phyloP scores from a whole-genome alignment of 257 asterid species.

The Agastache rugosa region DNA sequence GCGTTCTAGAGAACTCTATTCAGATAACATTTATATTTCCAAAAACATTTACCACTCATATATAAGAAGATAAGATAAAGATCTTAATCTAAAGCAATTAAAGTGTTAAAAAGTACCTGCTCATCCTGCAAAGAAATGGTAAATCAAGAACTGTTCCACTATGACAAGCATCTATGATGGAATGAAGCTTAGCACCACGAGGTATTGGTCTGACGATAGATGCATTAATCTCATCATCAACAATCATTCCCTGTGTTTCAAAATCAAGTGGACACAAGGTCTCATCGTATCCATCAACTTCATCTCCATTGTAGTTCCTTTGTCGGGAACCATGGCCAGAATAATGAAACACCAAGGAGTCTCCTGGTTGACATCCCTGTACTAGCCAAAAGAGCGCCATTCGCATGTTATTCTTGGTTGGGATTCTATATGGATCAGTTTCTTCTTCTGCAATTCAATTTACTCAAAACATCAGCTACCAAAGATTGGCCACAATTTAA shows the following conservation, averaged over 20 bases:
- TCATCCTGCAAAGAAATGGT: constrained; percentile 89
- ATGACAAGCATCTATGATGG: constrained; percentile 92
- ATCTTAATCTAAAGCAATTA: constrained; percentile 16
- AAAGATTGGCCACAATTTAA: constrained; percentile 10
- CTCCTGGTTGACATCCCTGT: constrained; percentile 95
- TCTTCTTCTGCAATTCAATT: constrained; percentile 82
- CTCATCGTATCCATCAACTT: constrained; percentile 95
- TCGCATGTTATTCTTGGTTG: constrained; percentile 81
- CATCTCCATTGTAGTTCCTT: constrained; percentile 86
- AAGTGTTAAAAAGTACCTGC: constrained; percentile 51
- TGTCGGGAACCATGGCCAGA: constrained; percentile 97
- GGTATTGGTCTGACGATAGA: constrained; percentile 85
- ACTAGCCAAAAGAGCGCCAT: constrained; percentile 94
- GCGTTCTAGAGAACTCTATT: constrained; percentile 4
- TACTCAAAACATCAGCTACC: constrained; percentile 34
- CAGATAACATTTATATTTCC: constrained; percentile 24
- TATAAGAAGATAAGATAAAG: constrained; percentile 8
- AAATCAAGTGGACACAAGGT: constrained; percentile 94
- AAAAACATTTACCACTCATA: constrained; percentile 10
- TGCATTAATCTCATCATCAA: constrained; percentile 92
- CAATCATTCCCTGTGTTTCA: constrained; percentile 96
- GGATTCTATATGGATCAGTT: constrained; percentile 81
- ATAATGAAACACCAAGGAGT: constrained; percentile 85
- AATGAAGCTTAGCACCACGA: constrained; percentile 91
- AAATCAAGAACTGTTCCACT: constrained; percentile 93